Conservation (phyloP, 805 yeast genomes). For the Phaffomyces antillensis region DNA sequence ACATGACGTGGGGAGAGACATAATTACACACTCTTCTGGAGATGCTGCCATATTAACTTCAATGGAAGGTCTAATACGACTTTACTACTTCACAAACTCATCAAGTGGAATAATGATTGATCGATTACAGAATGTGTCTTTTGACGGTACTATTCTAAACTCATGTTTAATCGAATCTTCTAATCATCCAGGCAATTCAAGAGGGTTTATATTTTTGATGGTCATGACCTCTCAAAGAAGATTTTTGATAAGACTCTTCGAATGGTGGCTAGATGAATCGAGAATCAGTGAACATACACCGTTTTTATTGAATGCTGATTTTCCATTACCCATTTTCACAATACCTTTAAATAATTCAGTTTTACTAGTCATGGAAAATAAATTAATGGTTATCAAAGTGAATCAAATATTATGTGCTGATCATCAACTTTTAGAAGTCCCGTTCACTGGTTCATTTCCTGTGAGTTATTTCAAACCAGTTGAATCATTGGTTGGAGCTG, state of each 20-base stretch:
- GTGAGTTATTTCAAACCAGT: constrained; percentile 29
- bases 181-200: constrained; percentile 19
- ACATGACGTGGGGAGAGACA: constrained; percentile 20
- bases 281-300: constrained; percentile 29
- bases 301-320: constrained; percentile 33
- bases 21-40: constrained; percentile 33
- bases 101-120: constrained; percentile 32
- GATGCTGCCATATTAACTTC: constrained; percentile 33
- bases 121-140: constrained; percentile 32
- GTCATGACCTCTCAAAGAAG: constrained; percentile 32
- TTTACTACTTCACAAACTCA: constrained; percentile 31
- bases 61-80: constrained; percentile 29
- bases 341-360: constrained; percentile 34
- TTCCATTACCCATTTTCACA: constrained; percentile 36
- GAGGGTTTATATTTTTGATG: constrained; percentile 30
- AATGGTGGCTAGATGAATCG: constrained; percentile 34
- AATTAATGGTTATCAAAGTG: constrained; percentile 30
- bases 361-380: constrained; percentile 30
- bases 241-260: constrained; percentile 30
- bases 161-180: constrained; percentile 36
- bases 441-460: constrained; percentile 30
- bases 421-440: constrained; percentile 25
- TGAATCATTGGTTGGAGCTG: constrained; percentile 14
- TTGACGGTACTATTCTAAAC: constrained; percentile 35
- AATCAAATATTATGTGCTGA: constrained; percentile 44